Conservation (phyloP, 371 early-diverging fungal species). For the Pancytospora philotis region DNA sequence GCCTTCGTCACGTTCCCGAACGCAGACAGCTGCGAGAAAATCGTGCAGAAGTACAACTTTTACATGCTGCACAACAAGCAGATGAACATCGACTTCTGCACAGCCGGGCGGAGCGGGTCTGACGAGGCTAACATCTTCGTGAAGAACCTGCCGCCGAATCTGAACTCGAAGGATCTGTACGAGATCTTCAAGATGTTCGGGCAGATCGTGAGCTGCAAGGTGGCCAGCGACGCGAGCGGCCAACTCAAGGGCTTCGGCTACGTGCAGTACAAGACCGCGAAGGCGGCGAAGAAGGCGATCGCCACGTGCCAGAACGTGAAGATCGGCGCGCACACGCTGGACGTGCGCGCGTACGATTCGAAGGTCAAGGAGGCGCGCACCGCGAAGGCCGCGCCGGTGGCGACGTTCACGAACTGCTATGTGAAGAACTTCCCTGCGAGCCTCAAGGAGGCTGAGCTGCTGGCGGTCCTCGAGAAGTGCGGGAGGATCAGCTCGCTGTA, state of each 20-base stretch:
- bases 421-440: slow-evolving; percentile 56
- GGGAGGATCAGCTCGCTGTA: slow-evolving; percentile 56
- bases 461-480: slow-evolving; percentile 40
- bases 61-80: slow-evolving; percentile 45
- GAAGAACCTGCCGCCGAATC: slow-evolving; percentile 72
- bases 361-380: slow-evolving; percentile 23
- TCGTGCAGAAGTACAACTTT: slow-evolving; percentile 52
- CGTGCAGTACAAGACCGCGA: slow-evolving; percentile 53
- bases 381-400: neutral
- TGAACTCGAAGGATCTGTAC: slow-evolving; percentile 70
- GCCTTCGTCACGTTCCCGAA: slow-evolving; percentile 56
- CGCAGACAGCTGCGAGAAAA: slow-evolving; percentile 41
- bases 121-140: slow-evolving; percentile 86
- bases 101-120: slow-evolving; percentile 31
- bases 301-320: slow-evolving; percentile 38
- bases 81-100: slow-evolving; percentile 48
- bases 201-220: slow-evolving; percentile 90
- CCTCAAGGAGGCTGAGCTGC: slow-evolving; percentile 41
- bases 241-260: slow-evolving; percentile 58
- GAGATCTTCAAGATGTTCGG: slow-evolving; percentile 97
- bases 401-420: slow-evolving; percentile 57
- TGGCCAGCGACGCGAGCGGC: slow-evolving; percentile 66
- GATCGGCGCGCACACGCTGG: slow-evolving; percentile 48
- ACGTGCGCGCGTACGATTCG: slow-evolving; percentile 45
- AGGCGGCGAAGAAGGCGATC: slow-evolving; percentile 56